These are phyloP conservation scores for Rhododendron ovatum DNA, from an alignment of 148 eudicot species.

Conservation along the genomic window DNA sequence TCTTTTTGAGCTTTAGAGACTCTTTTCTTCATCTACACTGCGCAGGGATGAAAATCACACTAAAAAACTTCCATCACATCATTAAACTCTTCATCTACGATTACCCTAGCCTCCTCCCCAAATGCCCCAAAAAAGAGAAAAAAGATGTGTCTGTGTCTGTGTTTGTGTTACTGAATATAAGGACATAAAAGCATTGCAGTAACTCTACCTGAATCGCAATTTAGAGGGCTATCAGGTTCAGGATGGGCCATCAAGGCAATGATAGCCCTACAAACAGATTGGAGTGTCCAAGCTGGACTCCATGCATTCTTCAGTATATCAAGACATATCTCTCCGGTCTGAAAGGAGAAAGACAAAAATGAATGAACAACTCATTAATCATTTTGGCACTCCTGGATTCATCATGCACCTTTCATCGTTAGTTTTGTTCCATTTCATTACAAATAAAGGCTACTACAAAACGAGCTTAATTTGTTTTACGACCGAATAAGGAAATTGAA, in stretches of 20 bases:
- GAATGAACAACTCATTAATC: too few species aligned
- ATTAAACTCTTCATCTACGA: background rate
- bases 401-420: background rate
- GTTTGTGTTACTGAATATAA: background rate
- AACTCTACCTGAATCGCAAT: conserved; percentile 51
- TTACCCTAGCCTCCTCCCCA: background rate
- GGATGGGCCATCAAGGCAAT: conserved; percentile 99
- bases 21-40: background rate
- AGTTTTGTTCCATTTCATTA: background rate
- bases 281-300: conserved; percentile 99
- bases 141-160: background rate
- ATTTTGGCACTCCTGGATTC: background rate
- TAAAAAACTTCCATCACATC: background rate
- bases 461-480: background rate
- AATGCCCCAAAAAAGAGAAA: background rate
- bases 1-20: background rate
- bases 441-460: background rate
- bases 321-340: conserved; percentile 98
- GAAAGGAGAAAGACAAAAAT: conserved; percentile 15
- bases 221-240: conserved; percentile 66
- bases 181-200: background rate
- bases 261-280: conserved; percentile 93
- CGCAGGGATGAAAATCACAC: background rate
- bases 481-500: background rate
- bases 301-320: conserved; percentile 97